These are phyloP conservation scores for Fusarium cyanostomum DNA, from an alignment of 2,329 filamentous ascomycete genomes.

Conservation along the genomic window DNA sequence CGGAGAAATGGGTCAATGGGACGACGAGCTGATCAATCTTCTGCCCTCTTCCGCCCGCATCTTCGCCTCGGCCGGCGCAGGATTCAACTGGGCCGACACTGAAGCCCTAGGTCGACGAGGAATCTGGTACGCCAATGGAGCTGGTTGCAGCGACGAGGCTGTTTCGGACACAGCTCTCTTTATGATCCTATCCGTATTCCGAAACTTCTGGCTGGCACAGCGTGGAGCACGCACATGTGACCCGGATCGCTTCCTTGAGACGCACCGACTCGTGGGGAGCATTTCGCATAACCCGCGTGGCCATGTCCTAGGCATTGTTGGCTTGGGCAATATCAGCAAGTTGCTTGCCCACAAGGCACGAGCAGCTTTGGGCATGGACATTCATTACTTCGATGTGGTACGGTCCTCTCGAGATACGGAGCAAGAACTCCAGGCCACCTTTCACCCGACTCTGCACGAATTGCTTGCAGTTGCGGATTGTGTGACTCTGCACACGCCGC, in stretches of 20 bases:
- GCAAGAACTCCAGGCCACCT: slow-evolving; percentile 42
- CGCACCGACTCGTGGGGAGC: slow-evolving; percentile 31
- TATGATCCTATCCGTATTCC: slow-evolving; percentile 58
- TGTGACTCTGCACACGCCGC: slow-evolving; percentile 47
- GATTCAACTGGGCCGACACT: slow-evolving; percentile 71
- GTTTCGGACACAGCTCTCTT: slow-evolving; percentile 55
- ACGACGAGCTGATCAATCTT: slow-evolving; percentile 63
- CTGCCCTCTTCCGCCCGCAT: slow-evolving; percentile 64
- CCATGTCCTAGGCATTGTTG: slow-evolving; percentile 61
- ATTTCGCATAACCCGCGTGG: slow-evolving; percentile 60
- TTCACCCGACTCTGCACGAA: slow-evolving; percentile 40
- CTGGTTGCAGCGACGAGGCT: slow-evolving; percentile 54
- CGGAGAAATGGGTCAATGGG: slow-evolving; percentile 71
- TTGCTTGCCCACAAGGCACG: slow-evolving; percentile 57
- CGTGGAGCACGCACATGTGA: slow-evolving; percentile 30
- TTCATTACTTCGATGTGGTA: slow-evolving; percentile 61
- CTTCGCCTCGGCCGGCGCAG: slow-evolving; percentile 68
- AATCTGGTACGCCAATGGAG: slow-evolving; percentile 57
- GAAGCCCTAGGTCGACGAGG: slow-evolving; percentile 50
- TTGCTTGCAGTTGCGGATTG: slow-evolving; percentile 47
- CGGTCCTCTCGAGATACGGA: slow-evolving; percentile 44
- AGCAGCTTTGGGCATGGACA: slow-evolving; percentile 61
- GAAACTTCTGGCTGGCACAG: slow-evolving; percentile 58
- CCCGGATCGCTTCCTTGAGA: slow-evolving; percentile 21
- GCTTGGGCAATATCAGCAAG: slow-evolving; percentile 57